phyloP scores from a whole-genome alignment of 805 yeast genomes.

The Starmerella gropengiesseri region DNA sequence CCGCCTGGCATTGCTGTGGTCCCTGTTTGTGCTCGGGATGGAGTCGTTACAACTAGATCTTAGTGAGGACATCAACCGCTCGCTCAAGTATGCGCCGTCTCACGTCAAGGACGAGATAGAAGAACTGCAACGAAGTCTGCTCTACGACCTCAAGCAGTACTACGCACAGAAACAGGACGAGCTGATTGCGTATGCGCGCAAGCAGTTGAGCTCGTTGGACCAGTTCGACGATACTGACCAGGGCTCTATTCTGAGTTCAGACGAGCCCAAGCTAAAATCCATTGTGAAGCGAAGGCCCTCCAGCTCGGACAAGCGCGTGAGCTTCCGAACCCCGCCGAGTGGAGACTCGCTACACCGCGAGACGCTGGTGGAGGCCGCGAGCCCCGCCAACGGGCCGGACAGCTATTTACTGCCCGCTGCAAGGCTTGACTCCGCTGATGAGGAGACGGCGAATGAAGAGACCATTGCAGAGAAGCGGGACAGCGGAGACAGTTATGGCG shows the following conservation, averaged over 20 bases:
- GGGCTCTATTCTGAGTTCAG: slow-evolving; percentile 2
- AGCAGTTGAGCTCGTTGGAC: no score
- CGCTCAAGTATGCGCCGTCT: slow-evolving; percentile 13
- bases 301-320: slow-evolving; percentile 20
- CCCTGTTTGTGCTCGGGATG: slow-evolving; percentile 2
- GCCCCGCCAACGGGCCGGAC: neutral
- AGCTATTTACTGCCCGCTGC: no score
- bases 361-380: slow-evolving; percentile 1
- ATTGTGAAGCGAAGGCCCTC: slow-evolving; percentile 23
- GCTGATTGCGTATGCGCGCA: slow-evolving; percentile 16
- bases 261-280: slow-evolving; percentile 19
- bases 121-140: slow-evolving; percentile 13
- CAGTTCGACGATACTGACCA: slow-evolving; percentile 7
- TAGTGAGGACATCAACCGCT: slow-evolving; percentile 8
- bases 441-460: no score
- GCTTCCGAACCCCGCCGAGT: slow-evolving; percentile 23
- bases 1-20: neutral
- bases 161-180: slow-evolving; percentile 17
- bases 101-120: slow-evolving; percentile 15
- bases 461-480: neutral
- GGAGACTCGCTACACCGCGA: no score
- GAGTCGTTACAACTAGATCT: slow-evolving; percentile 12
- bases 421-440: no score
- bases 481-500: neutral
- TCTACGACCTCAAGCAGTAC: slow-evolving; percentile 17